phyloP scores from a whole-genome alignment of 352 stramenopile species.

The Aphanomyces cochlioides region DNA sequence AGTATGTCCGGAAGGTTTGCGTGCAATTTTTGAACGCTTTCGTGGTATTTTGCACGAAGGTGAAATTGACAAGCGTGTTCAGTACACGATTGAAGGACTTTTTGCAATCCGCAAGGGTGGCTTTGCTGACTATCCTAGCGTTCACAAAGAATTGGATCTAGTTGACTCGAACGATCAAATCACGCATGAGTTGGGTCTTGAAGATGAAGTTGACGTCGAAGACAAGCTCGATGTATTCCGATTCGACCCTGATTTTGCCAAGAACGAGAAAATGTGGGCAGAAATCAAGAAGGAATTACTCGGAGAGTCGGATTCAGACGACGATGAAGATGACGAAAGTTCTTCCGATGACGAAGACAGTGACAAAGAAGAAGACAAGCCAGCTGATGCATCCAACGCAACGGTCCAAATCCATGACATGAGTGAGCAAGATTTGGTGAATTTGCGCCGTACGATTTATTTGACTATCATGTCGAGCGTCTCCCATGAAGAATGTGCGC shows the following conservation, averaged over 20 bases:
- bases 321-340: slow-evolving; percentile 45
- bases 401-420: slow-evolving; percentile 90
- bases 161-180: slow-evolving; percentile 99
- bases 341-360: slow-evolving; percentile 50
- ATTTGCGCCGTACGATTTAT: slow-evolving; percentile 98
- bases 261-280: slow-evolving; percentile 96
- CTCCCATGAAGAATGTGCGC: slow-evolving; percentile 97
- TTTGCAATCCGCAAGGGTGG: slow-evolving; percentile 94
- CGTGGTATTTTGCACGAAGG: slow-evolving; percentile 97
- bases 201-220: slow-evolving; percentile 95
- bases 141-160: slow-evolving; percentile 95
- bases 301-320: slow-evolving; percentile 85
- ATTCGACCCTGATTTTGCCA: slow-evolving; percentile 92
- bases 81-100: slow-evolving; percentile 98
- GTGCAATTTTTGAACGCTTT: slow-evolving; percentile 97
- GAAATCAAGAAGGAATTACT: slow-evolving; percentile 96
- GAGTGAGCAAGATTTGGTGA: slow-evolving; percentile 96
- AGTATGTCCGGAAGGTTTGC: slow-evolving; percentile 85
- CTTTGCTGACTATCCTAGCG: slow-evolving; percentile 93
- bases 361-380: slow-evolving; percentile 42
- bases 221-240: slow-evolving; percentile 96
- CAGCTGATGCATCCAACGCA: slow-evolving; percentile 31
- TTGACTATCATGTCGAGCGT: slow-evolving; percentile 99
- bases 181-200: slow-evolving; percentile 95
- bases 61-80: slow-evolving; percentile 95